phyloP scores from a whole-genome alignment of 805 yeast species.

The Pichia paraexigua region DNA sequence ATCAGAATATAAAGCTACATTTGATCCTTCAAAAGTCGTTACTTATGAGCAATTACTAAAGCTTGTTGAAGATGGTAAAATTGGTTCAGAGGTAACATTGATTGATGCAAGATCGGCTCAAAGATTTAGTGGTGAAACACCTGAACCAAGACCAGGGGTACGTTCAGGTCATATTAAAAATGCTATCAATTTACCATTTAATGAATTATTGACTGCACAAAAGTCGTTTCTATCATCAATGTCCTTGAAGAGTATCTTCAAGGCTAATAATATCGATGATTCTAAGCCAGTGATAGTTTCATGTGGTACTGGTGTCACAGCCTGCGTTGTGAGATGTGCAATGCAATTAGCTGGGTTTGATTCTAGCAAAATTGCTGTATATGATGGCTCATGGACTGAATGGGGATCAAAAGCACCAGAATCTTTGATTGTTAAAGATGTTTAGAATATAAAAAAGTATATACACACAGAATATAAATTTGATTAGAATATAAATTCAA shows the following conservation, averaged over 20 bases:
- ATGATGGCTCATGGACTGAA: conserved; percentile 89
- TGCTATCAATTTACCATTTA: conserved; percentile 68
- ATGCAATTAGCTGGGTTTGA: conserved; percentile 45
- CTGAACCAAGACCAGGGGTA: conserved; percentile 86
- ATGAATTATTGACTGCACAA: conserved; percentile 44
- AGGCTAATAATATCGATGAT: conserved; percentile 30
- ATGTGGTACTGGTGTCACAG: conserved; percentile 98
- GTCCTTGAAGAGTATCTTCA: conserved; percentile 41
- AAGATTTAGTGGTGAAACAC: conserved; percentile 69
- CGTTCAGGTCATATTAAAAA: conserved; percentile 88
- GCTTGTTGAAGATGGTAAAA: conserved; percentile 42
- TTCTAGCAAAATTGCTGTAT: conserved; percentile 43
- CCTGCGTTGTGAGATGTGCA: conserved; percentile 78
- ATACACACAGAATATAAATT: neutral
- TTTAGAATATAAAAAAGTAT: neutral
- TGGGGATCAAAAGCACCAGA: conserved; percentile 71
- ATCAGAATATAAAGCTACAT: conserved; percentile 30
- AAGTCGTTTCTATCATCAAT: conserved; percentile 40
- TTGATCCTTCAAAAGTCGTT: conserved; percentile 45
- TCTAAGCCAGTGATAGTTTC: conserved; percentile 68
- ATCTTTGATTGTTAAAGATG: conserved; percentile 42
- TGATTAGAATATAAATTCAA: conserved; percentile 11
- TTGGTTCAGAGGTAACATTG: conserved; percentile 41
- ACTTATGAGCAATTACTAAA: conserved; percentile 58
- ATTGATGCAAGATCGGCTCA: conserved; percentile 78